These are phyloP conservation scores for Phlegmacium glaucopus DNA, from an alignment of 768 basidiomycete species.

Conservation along the genomic window DNA sequence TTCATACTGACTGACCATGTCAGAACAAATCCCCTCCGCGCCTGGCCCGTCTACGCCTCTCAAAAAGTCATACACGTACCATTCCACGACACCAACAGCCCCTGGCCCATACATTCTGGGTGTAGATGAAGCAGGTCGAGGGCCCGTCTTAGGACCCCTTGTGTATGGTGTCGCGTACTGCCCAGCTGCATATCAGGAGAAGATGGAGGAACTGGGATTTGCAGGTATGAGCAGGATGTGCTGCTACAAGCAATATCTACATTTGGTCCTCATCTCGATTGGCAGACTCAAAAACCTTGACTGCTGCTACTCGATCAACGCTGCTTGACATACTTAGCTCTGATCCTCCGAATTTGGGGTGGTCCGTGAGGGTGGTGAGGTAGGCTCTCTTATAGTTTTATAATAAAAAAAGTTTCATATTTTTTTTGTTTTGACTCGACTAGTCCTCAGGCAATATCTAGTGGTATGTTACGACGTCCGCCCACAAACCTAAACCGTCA, in stretches of 20 bases:
- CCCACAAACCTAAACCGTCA: slow-evolving; percentile 87
- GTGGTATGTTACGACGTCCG: slow-evolving; percentile 83
- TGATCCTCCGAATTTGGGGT: slow-evolving; percentile 68
- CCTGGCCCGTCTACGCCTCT: slow-evolving; percentile 56
- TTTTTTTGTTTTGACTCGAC: not conserved
- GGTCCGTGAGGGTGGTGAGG: slow-evolving; percentile 82
- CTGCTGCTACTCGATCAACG: slow-evolving; percentile 59
- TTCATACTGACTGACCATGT: slow-evolving; percentile 5
- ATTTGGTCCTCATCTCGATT: too few species aligned
- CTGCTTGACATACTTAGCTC: slow-evolving; percentile 67
- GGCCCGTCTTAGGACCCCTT: slow-evolving; percentile 92
- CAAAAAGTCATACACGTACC: slow-evolving; percentile 71
- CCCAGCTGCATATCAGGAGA: slow-evolving; percentile 68
- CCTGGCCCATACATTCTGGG: slow-evolving; percentile 88
- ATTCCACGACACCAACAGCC: slow-evolving; percentile 67
- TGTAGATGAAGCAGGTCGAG: slow-evolving; percentile 98
- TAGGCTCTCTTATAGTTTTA: slow-evolving; percentile 24
- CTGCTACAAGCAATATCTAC: too few species aligned
- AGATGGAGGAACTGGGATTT: slow-evolving; percentile 81
- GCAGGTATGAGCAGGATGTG: slow-evolving; percentile 54
- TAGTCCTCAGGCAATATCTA: slow-evolving; percentile 89
- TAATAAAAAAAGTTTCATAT: not conserved
- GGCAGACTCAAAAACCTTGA: slow-evolving; percentile 90
- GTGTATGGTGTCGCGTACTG: slow-evolving; percentile 97
- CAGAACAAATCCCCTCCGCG: slow-evolving; percentile 47